Base-by-base conservation (phyloP, 805 yeast species). In the Isabelozyma rhagii region DNA sequence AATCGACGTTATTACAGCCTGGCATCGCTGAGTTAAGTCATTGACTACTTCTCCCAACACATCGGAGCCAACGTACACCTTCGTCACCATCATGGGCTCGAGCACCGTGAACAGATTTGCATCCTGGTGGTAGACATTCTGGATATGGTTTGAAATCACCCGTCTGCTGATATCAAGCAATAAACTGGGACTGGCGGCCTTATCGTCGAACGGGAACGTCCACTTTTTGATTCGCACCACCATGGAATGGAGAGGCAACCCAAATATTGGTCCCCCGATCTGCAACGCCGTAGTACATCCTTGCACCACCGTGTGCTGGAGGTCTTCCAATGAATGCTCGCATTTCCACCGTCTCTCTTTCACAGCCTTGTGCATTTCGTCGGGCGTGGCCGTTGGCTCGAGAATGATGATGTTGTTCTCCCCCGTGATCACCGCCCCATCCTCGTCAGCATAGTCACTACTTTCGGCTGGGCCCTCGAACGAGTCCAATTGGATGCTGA, bases 31-130 rank as follows among this genome's bases (percentile, higher is more conserved):
- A 41, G 89, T 84, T 47, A 94, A 69, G 62, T 94, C 99, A 57
- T 89, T 96, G 39, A 89, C 79, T 1, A 94, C 94, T 36, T 76
- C 77, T 17, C 98, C 98, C 55, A 93, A 67, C 50, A 86, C 88
- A 49, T 80, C 85, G 29, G 90, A 86, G 47, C 78, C 77, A 2
- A 85, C 85, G 46, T 76, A 79, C 1, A 94, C 83, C 7, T 74
- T 74, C 4, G 91, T 84, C 36, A 79, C 75, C 97, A 94, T 93
- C 28, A 87, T 75, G 0, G 99, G 99, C 67, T 94, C 98, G 65
- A 93, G 72, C 1, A 92, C 65, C 1, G 84, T 77, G 61, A 80
- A 82, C 1, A 65, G 55, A 0, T 53, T 50, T 4, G 44, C 46
- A 11, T 52, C 38, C 4, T 47, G 50, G 3, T 62, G 66, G 29